phyloP scores from a whole-genome alignment of 2,329 filamentous ascomycete genomes.

The Ascomycota sp. region DNA sequence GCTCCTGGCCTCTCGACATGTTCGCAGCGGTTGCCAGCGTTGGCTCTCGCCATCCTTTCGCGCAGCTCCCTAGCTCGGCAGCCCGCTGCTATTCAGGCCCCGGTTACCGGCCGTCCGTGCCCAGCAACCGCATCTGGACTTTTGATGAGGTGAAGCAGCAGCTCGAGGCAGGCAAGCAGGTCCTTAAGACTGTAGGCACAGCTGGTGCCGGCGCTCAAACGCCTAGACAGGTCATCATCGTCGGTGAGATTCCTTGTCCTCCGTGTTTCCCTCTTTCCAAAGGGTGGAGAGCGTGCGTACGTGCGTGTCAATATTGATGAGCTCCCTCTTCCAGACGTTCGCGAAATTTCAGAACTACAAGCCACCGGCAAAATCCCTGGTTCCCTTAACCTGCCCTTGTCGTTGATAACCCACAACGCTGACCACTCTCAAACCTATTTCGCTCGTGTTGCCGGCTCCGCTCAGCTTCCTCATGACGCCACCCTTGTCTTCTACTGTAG shows the following conservation, averaged over 20 bases:
- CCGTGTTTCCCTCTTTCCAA: too few species aligned
- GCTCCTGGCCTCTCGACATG: too few species aligned
- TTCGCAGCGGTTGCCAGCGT: too few species aligned
- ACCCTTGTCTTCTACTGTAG: constrained; percentile 81
- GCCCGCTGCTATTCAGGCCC: too few species aligned
- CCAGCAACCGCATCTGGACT: constrained; percentile 18
- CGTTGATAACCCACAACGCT: constrained; percentile 56
- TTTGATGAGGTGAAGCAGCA: constrained; percentile 28
- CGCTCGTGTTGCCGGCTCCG: constrained; percentile 59
- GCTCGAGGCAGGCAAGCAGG: constrained; percentile 6
- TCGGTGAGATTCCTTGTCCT: constrained; percentile 21
- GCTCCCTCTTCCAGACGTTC: constrained; percentile 32
- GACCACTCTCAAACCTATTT: constrained; percentile 63
- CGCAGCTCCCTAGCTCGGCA: too few species aligned
- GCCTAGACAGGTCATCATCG: constrained; percentile 19
- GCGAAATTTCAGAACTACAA: constrained; percentile 48
- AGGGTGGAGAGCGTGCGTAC: too few species aligned
- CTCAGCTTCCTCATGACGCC: constrained; percentile 34
- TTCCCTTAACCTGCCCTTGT: constrained; percentile 66
- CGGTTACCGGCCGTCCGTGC: not conserved
- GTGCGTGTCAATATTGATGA: not conserved
- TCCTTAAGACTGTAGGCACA: too few species aligned
- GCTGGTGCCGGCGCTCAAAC: too few species aligned
- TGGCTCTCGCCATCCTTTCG: too few species aligned
- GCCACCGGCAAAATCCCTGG: constrained; percentile 55